Conservation (phyloP, 306 rosid species). For the Potentilla sterilis region DNA sequence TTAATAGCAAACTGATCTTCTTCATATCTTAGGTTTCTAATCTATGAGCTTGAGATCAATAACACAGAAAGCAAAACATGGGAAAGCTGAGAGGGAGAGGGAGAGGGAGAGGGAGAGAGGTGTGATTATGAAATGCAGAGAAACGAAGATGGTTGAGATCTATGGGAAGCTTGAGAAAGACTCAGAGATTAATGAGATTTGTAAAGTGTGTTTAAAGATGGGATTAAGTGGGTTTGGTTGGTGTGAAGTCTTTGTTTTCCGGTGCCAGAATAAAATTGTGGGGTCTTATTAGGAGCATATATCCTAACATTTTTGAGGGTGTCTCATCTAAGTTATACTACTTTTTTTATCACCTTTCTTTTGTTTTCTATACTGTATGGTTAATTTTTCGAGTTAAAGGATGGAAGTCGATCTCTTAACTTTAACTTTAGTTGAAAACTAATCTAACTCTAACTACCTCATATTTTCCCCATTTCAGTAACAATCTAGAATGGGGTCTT, state of each 20-base stretch:
- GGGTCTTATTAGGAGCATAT: constrained; percentile 49
- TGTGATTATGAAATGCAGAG: not conserved
- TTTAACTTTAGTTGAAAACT: too few species aligned
- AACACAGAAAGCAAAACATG: not conserved
- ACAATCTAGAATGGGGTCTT: too few species aligned
- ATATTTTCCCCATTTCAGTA: too few species aligned
- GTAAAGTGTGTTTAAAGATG: constrained; percentile 29
- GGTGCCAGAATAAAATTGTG: constrained; percentile 50
- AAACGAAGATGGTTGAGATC: constrained; percentile 8
- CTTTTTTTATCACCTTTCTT: too few species aligned
- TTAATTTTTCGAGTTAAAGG: too few species aligned
- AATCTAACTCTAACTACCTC: too few species aligned
- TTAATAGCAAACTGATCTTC: constrained; percentile 61
- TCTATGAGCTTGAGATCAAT: not conserved
- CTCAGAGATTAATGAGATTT: constrained; percentile 33
- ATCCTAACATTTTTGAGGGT: constrained; percentile 24
- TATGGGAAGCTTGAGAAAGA: constrained; percentile 51
- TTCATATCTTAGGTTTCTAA: constrained; percentile 39
- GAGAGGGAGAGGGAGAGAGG: not conserved
- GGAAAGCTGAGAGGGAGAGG: constrained; percentile 14
- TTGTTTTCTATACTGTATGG: too few species aligned
- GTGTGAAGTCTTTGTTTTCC: constrained; percentile 63
- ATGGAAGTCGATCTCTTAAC: too few species aligned
- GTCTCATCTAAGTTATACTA: too few species aligned
- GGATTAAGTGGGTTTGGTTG: constrained; percentile 24